A percentile compares a stretch with the other conserved stretches of the same genome.
Evolutionary conservation across 805 yeast genomes (phyloP).

Genomic region (Yamadazyma philogaea): DNA sequence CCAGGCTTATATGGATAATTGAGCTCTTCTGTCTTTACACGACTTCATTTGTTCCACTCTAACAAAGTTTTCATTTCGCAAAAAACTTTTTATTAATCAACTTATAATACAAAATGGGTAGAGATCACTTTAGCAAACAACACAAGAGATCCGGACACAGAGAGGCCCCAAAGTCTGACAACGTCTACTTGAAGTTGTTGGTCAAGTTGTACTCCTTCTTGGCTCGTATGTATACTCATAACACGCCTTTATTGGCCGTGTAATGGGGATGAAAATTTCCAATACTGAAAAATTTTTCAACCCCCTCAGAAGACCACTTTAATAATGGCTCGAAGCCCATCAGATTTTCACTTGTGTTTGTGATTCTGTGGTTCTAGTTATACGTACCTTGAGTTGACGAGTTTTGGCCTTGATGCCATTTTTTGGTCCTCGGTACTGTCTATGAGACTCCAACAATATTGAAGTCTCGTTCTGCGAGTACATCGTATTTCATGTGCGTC

Average conservation of each 20-base stretch:
- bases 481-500: slow-evolving; percentile 30
- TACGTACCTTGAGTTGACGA: slow-evolving; percentile 8
- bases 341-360: neutral
- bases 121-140: slow-evolving; percentile 94
- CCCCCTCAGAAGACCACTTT: neutral
- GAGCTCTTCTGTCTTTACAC: neutral
- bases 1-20: neutral
- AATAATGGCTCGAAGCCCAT: neutral
- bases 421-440: slow-evolving; percentile 1
- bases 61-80: neutral
- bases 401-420: no score
- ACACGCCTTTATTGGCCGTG: neutral
- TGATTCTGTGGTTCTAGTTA: neutral
- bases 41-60: neutral
- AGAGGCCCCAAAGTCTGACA: slow-evolving; percentile 98
- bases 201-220: slow-evolving; percentile 98
- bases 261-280: neutral
- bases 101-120: slow-evolving; percentile 63
- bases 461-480: slow-evolving; percentile 35
- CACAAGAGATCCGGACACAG: slow-evolving; percentile 96
- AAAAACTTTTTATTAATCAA: slow-evolving; percentile 3
- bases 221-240: slow-evolving; percentile 79
- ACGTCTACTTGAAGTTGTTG: slow-evolving; percentile 96
- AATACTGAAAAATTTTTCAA: slow-evolving; percentile 1
- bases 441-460: neutral